phyloP scores from a whole-genome alignment of 495 filamentous ascomycete species.

The Podospora didyma region DNA sequence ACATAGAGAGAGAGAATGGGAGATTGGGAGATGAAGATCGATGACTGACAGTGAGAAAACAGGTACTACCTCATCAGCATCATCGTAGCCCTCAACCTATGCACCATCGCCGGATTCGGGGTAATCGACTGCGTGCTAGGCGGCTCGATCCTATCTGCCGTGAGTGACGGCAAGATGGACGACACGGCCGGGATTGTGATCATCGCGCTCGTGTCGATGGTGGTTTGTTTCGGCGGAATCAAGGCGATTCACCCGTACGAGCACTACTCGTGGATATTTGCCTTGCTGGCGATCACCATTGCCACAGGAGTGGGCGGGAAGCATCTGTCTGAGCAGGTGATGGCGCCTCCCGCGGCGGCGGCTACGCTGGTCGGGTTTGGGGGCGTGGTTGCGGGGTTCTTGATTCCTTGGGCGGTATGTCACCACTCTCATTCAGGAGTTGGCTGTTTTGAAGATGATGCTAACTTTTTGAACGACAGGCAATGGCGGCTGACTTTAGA shows the following conservation, averaged over 20 bases:
- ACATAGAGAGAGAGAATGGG: not conserved
- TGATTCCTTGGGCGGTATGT: conserved; percentile 19
- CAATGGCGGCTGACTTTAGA: not conserved
- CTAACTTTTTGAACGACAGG: not conserved
- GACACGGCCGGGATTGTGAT: conserved; percentile 45
- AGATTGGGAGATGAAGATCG: not conserved
- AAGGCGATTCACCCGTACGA: conserved; percentile 43
- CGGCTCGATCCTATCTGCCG: conserved; percentile 35
- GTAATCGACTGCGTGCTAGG: conserved; percentile 31
- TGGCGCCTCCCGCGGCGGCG: conserved; percentile 11
- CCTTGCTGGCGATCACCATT: conserved; percentile 41
- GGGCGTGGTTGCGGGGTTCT: conserved; percentile 27
- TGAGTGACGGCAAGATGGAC: conserved; percentile 37
- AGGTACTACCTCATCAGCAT: conserved; percentile 28
- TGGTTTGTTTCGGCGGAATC: conserved; percentile 43
- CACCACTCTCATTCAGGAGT: not conserved
- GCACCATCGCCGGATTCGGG: conserved; percentile 32
- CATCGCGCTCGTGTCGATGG: conserved; percentile 37
- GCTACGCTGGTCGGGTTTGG: conserved; percentile 15
- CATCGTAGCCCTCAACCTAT: conserved; percentile 26
- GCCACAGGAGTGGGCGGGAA: conserved; percentile 40
- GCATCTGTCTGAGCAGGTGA: conserved; percentile 26
- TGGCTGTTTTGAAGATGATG: not conserved
- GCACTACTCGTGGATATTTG: conserved; percentile 48
- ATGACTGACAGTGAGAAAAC: too few species aligned